phyloP scores from a whole-genome alignment of 768 basidiomycete genomes.

The Pseudohyphozyma bogoriensis region DNA sequence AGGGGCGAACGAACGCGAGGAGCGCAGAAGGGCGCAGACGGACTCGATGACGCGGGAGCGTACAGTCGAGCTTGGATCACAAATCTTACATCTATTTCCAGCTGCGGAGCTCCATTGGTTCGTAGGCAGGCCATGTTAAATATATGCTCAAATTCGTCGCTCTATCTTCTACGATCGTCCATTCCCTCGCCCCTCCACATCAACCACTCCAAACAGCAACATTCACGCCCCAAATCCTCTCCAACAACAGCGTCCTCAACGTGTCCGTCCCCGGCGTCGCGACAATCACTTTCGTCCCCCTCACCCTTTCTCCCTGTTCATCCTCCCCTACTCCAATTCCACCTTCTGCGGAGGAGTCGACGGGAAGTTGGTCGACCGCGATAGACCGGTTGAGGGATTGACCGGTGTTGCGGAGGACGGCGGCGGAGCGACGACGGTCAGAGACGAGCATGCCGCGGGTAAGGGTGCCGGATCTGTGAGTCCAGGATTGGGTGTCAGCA shows the following conservation, averaged over 20 bases:
- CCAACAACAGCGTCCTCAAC: slow-evolving; percentile 7
- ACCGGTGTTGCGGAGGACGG: background rate
- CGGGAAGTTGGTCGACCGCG: slow-evolving; percentile 8
- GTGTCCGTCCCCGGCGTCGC: slow-evolving; percentile 7
- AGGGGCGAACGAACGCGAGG: too few relatives aligned
- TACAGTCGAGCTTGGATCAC: too few relatives aligned
- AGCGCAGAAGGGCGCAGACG: too few relatives aligned
- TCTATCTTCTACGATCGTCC: too few relatives aligned
- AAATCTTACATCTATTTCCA: too few relatives aligned
- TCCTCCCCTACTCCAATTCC: background rate
- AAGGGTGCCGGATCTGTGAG: slow-evolving; percentile 11
- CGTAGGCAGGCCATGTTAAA: too few relatives aligned
- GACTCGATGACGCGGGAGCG: too few relatives aligned
- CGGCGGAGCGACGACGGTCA: slow-evolving; percentile 3
- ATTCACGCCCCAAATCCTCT: slow-evolving; percentile 13
- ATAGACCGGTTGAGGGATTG: slow-evolving; percentile 5
- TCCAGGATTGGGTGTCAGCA: background rate
- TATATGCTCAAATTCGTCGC: too few relatives aligned
- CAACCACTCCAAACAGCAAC: too few relatives aligned
- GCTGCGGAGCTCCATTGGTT: too few relatives aligned
- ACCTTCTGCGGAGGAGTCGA: background rate
- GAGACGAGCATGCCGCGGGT: slow-evolving; percentile 26
- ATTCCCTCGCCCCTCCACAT: too few relatives aligned
- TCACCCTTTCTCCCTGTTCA: background rate
- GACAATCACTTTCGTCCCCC: slow-evolving; percentile 11